Conservation (phyloP, 768 basidiomycete genomes). For the Favolaschia claudopus region DNA sequence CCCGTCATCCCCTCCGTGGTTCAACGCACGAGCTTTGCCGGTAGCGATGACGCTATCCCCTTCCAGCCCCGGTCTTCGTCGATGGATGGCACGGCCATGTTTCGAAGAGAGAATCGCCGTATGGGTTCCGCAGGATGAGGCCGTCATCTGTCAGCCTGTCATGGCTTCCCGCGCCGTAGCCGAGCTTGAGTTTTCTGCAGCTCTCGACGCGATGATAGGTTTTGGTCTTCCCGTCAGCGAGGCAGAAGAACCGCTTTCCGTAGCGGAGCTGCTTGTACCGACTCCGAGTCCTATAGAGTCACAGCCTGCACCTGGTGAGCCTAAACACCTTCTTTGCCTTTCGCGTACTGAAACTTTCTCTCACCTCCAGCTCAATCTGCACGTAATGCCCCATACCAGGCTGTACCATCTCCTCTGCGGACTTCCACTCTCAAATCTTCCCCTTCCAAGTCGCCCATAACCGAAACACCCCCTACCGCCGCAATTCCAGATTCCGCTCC, state of each 20-base stretch:
- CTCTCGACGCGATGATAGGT: slow-evolving; percentile 70
- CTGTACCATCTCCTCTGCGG: slow-evolving; percentile 60
- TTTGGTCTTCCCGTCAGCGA: slow-evolving; percentile 41
- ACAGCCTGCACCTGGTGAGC: slow-evolving; percentile 22
- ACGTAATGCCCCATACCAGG: slow-evolving; percentile 40
- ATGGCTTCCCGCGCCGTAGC: slow-evolving; percentile 66
- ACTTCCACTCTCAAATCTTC: slow-evolving; percentile 31
- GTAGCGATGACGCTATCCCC: slow-evolving; percentile 36
- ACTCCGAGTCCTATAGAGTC: slow-evolving; percentile 10
- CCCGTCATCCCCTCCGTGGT: slow-evolving; percentile 13
- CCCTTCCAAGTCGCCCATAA: slow-evolving; percentile 13
- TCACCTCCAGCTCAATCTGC: slow-evolving; percentile 9
- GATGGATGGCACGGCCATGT: slow-evolving; percentile 77
- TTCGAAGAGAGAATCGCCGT: slow-evolving; percentile 76
- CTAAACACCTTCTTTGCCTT: neutral
- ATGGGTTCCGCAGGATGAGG: slow-evolving; percentile 53
- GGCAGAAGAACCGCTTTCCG: slow-evolving; percentile 28
- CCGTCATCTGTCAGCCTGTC: slow-evolving; percentile 49
- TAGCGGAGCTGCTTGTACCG: slow-evolving; percentile 15
- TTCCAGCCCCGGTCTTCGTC: slow-evolving; percentile 64
- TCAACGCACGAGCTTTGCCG: slow-evolving; percentile 21
- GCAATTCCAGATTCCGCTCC: too few relatives aligned
- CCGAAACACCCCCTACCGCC: slow-evolving; percentile 17
- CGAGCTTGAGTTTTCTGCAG: slow-evolving; percentile 74
- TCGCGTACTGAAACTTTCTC: slow-evolving; percentile 25